phyloP scores from a whole-genome alignment of 805 yeast species.

The Cephaloascus fragrans region DNA sequence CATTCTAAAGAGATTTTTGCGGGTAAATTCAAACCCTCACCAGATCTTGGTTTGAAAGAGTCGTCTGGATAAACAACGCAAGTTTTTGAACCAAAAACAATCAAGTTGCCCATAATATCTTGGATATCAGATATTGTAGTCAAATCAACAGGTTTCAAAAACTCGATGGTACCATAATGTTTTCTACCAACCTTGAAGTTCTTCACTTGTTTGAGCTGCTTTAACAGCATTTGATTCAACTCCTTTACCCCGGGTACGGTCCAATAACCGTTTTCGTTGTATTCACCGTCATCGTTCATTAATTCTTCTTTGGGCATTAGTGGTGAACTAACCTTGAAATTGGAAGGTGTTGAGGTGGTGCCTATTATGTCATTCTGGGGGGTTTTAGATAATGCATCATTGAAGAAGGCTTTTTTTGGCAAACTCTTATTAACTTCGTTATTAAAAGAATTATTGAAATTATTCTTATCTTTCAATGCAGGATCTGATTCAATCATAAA shows the following conservation, averaged over 20 bases:
- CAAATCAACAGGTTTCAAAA: constrained; percentile 75
- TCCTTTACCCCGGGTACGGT: constrained; percentile 67
- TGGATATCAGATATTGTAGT: constrained; percentile 52
- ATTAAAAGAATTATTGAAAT: background rate
- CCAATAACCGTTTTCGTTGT: constrained; percentile 76
- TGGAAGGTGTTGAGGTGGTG: background rate
- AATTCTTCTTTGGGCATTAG: constrained; percentile 8
- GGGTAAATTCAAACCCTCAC: constrained; percentile 78
- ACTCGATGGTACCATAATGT: constrained; percentile 69
- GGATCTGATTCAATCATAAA: constrained; percentile 12
- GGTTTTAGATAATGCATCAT: background rate
- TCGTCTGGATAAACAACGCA: constrained; percentile 70
- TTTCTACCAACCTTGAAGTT: constrained; percentile 71
- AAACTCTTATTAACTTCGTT: background rate
- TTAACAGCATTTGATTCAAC: constrained; percentile 46
- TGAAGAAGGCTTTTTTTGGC: background rate
- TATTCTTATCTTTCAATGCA: background rate
- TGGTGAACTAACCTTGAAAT: constrained; percentile 1
- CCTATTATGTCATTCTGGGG: background rate
- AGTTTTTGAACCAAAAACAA: constrained; percentile 49
- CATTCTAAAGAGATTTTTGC: constrained; percentile 66
- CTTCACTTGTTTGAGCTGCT: constrained; percentile 53
- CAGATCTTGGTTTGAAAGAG: constrained; percentile 36
- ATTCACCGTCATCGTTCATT: constrained; percentile 29
- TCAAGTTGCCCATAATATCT: constrained; percentile 55